phyloP scores from a whole-genome alignment of 495 filamentous ascomycete genomes.

The Stereocaulon alpinum region DNA sequence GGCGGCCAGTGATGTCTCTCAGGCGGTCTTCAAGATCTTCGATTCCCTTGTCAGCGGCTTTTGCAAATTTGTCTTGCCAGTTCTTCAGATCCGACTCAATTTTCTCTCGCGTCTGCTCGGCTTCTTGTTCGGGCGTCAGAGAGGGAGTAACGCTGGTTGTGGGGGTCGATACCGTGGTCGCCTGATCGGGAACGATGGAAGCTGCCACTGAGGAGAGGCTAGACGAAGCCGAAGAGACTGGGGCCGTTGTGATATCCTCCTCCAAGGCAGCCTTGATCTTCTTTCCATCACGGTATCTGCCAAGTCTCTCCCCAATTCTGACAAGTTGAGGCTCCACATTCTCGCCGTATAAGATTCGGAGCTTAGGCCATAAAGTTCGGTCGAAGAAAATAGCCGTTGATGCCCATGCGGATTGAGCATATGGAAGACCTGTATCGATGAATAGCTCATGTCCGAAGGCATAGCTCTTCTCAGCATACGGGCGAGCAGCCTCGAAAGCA shows the following conservation, averaged over 20 bases:
- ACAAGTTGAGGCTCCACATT: conserved; percentile 93
- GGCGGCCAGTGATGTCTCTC: conserved; percentile 66
- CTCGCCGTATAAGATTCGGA: conserved; percentile 70
- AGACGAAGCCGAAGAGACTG: conserved; percentile 13
- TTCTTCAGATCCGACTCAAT: conserved; percentile 65
- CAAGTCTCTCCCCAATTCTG: conserved; percentile 81
- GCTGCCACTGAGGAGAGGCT: conserved; percentile 27
- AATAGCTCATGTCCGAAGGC: conserved; percentile 53
- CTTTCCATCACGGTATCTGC: conserved; percentile 64
- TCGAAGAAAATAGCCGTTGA: conserved; percentile 58
- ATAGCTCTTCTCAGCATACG: conserved; percentile 65
- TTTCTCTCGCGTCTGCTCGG: conserved; percentile 49
- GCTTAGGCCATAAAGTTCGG: conserved; percentile 64
- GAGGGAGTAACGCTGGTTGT: conserved; percentile 24
- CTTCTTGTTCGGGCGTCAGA: conserved; percentile 33
- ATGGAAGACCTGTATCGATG: conserved; percentile 60
- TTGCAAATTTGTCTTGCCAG: conserved; percentile 80
- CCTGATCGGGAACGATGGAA: conserved; percentile 21
- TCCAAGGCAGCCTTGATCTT: conserved; percentile 48
- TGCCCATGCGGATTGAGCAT: conserved; percentile 57
- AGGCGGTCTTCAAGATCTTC: conserved; percentile 58
- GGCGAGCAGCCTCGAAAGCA: conserved; percentile 57
- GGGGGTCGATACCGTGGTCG: conserved; percentile 20
- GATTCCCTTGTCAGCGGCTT: conserved; percentile 69
- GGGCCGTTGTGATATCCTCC: conserved; percentile 26